Base-by-base conservation (phyloP, 2,329 filamentous ascomycete genomes). In the Colletotrichum neosansevieriae region DNA sequence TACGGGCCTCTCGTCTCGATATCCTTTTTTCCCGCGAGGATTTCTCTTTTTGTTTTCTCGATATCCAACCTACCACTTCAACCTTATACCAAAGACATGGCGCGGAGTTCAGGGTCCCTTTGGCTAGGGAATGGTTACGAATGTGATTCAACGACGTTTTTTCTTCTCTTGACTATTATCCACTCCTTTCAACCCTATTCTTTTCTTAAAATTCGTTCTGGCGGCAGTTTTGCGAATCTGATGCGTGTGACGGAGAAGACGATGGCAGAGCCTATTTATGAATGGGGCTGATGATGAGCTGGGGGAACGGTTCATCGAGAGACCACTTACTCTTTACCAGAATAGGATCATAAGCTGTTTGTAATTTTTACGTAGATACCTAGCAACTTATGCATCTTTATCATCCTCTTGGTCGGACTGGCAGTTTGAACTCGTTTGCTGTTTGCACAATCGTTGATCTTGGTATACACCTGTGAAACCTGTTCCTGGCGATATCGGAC, bases 41-140 rank as follows among this genome's bases (percentile, higher is more conserved):
- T 40, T 58, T 38, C 15, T 58, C 50, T 24, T 56, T 34, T n/a
- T n/a, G n/a, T n/a, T 9, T 29, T 29, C 29, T 6, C 29, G 19
- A 17, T 38, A 24, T 44, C 38, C 36, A 38, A 44, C 47, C 61
- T 59, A 64, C 53, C 54, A 53, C 40, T 65, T 58, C 32, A 42
- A 64, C 60, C 61, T 63, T 68, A 70, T 68, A 71, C 67, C 70
- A 68, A 50, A 63, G 70, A 63, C 70, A 71, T 71, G 67, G 70
- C 70, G 68, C 68, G 70, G 70, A 67, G 70, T 71, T 67, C 49
- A 42, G 62, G 66, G 58, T 54, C 54, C 54, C 51, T 50, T 44
- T 42, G 61, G 21, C 44, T 29, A 29, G 63, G 49, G 62, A 58
- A 61, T 42, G 58, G 32, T 64, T 58, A 68, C 60, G 65, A 68